Percentiles rank a stretch among this genome's conserved stretches.
Evolutionary conservation across 192 early-diverging fungal species (phyloP).

Genomic region (Podila clonocystis): DNA sequence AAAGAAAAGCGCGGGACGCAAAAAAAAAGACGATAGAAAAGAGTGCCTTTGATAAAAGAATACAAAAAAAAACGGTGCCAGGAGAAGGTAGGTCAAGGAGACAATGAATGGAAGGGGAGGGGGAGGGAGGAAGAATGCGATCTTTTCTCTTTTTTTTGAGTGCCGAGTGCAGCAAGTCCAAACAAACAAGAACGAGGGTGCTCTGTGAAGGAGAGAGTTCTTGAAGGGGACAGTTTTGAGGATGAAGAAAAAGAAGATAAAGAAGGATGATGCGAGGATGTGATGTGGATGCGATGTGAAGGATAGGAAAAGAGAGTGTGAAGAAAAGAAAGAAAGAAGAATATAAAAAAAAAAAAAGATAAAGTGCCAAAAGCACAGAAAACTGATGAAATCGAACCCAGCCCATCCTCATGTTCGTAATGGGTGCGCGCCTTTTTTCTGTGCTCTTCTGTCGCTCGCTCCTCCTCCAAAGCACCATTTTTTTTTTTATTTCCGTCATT

Average conservation of each 20-base stretch:
- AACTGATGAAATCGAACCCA: too few species aligned
- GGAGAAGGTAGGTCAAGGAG: too few species aligned
- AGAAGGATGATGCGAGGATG: not conserved
- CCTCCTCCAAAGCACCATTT: too few species aligned
- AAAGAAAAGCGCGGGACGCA: not conserved
- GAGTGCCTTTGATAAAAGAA: not conserved
- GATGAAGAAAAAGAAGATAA: not conserved
- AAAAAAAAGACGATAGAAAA: not conserved
- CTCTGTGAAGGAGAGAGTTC: not conserved
- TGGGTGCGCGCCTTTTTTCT: not conserved
- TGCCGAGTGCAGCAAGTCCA: not conserved
- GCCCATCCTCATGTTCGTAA: not conserved
- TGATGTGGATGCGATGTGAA: too few species aligned
- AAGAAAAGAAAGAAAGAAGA: not conserved
- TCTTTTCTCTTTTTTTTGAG: too few species aligned
- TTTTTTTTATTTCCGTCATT: not conserved
- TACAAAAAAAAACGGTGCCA: not conserved
- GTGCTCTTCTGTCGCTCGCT: not conserved
- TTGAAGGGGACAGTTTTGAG: not conserved
- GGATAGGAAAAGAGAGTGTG: not conserved
- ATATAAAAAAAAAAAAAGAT: not conserved
- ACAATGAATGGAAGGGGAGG: too few species aligned
- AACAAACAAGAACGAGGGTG: not conserved
- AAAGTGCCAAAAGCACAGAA: not conserved
- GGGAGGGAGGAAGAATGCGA: too few species aligned